A percentile compares a stretch with the other conserved stretches of the same genome.
Conservation (phyloP, 2,329 filamentous ascomycete species). For the Epichloe typhina region DNA sequence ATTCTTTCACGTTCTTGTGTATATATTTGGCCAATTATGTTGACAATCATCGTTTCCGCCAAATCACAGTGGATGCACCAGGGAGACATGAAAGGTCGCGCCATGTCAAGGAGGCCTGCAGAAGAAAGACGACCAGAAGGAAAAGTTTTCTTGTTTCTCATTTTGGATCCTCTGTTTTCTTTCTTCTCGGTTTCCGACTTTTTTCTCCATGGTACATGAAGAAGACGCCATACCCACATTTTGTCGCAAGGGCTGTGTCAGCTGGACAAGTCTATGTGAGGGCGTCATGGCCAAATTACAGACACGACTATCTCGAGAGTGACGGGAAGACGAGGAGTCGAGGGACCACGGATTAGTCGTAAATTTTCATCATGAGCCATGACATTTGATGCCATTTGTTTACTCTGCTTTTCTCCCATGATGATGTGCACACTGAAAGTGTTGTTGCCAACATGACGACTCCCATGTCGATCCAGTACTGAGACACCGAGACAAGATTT, state of each 20-base stretch:
- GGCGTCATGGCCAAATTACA: not conserved
- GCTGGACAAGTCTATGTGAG: not conserved
- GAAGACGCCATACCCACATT: not conserved
- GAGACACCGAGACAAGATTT: no score
- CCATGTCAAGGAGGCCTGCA: not conserved
- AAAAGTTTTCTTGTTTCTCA: not conserved
- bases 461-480: not conserved
- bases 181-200: not conserved
- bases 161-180: not conserved
- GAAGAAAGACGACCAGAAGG: not conserved
- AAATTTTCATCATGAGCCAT: constrained; percentile 2
- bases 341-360: not conserved
- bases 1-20: constrained; percentile 14
- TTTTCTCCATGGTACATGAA: not conserved
- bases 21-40: constrained; percentile 16
- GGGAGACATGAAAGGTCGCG: not conserved
- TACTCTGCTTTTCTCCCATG: no score
- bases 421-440: not conserved
- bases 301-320: not conserved
- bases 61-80: not conserved
- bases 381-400: constrained; percentile 4
- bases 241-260: not conserved
- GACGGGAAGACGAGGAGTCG: not conserved
- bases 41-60: not conserved
- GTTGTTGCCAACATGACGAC: not conserved